Conservation (phyloP, 176 grass and related monocot genomes). For the Ensete ventricosum region DNA sequence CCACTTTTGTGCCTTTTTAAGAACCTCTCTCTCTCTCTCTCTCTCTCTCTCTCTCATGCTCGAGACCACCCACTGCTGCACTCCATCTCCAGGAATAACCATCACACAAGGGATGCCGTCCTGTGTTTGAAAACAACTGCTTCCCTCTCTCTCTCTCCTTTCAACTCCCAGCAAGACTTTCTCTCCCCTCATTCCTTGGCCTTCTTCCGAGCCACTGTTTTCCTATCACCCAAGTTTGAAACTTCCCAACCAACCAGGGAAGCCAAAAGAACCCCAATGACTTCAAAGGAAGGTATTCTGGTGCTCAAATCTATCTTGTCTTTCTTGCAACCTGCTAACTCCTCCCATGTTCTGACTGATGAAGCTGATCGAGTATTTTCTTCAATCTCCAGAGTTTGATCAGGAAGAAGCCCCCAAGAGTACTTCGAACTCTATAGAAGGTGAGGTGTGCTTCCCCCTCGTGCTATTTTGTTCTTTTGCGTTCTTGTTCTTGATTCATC, state of each 20-base stretch:
- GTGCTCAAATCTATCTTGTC: neutral
- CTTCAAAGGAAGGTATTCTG: slow-evolving; percentile 22
- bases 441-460: neutral
- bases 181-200: neutral
- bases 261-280: slow-evolving; percentile 9
- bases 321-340: too few relatives aligned
- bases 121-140: slow-evolving; percentile 3
- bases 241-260: neutral
- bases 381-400: slow-evolving; percentile 17
- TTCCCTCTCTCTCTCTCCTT: neutral
- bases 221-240: slow-evolving; percentile 18
- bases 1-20: neutral
- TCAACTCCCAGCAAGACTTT: too few relatives aligned
- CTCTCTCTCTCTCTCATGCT: neutral
- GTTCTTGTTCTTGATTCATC: neutral
- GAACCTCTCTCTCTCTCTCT: neutral
- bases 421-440: neutral
- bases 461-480: neutral
- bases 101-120: neutral
- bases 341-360: neutral
- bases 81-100: neutral
- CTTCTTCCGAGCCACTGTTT: neutral
- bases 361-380: slow-evolving; percentile 23
- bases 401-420: neutral
- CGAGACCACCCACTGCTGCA: neutral